A percentile compares a stretch with the other conserved stretches of the same genome.
These are phyloP conservation scores for Saraca asoca DNA, from an alignment of 331 rosid species.

Conservation along the genomic window DNA sequence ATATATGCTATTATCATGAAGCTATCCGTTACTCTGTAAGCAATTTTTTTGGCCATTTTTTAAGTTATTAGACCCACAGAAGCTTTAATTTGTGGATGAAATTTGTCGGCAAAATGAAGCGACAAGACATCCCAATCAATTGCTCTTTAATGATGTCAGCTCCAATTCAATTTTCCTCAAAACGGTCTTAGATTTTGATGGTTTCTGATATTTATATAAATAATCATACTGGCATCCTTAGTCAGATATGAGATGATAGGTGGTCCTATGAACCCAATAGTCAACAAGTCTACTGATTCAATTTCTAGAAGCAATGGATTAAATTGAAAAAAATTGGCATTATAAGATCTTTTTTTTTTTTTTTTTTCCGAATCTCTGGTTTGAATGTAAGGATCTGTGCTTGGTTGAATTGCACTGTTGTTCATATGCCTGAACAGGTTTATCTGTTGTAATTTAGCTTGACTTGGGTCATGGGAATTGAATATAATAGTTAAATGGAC, in stretches of 20 bases:
- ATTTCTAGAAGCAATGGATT: conserved; percentile 15
- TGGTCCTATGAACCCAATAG: conserved; percentile 34
- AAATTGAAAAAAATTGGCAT: neutral
- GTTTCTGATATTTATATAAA: conserved; percentile 29
- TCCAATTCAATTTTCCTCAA: conserved; percentile 43
- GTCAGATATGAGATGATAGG: conserved; percentile 47
- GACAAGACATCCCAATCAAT: conserved; percentile 40
- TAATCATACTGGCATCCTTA: conserved; percentile 9
- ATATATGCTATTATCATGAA: neutral
- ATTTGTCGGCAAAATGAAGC: conserved; percentile 48
- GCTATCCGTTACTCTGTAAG: neutral
- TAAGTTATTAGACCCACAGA: conserved; percentile 36
- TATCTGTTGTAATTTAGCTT: conserved; percentile 25
- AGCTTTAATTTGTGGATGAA: conserved; percentile 34
- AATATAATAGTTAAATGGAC: conserved; percentile 40
- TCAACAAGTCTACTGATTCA: conserved; percentile 45
- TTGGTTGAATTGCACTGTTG: conserved; percentile 44
- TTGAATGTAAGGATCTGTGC: conserved; percentile 24
- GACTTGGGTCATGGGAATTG: conserved; percentile 37
- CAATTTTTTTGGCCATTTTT: conserved; percentile 29
- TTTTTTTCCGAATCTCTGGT: conserved; percentile 7
- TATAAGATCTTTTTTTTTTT: conserved; percentile 17
- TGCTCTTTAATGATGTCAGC: conserved; percentile 42
- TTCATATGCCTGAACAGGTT: conserved; percentile 46
- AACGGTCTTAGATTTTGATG: conserved; percentile 50